A percentile compares a stretch with the other conserved stretches of the same genome.
Evolutionary conservation across 768 basidiomycete species (phyloP).

Genomic region (Serendipita vermifera): DNA sequence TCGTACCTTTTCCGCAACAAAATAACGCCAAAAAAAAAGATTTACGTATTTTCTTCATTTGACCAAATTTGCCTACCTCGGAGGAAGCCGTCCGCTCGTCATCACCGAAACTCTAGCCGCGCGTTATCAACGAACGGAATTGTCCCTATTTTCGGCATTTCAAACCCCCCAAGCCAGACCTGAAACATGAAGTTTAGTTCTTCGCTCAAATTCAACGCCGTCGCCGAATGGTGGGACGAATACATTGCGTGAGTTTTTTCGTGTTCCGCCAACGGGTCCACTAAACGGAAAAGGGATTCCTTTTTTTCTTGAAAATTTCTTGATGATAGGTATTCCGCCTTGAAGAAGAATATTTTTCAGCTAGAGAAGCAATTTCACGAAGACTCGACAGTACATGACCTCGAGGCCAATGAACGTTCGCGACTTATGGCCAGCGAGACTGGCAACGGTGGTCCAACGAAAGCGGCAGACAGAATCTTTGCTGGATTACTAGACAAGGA

Average conservation of each 20-base stretch:
- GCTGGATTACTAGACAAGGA: constrained; percentile 67
- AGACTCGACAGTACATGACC: constrained; percentile 32
- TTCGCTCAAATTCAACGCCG: constrained; percentile 81
- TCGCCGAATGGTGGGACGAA: constrained; percentile 85
- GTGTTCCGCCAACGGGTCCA: neutral
- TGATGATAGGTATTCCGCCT: constrained; percentile 54
- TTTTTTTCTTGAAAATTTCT: neutral
- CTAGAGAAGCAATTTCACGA: constrained; percentile 60
- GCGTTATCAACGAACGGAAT: too few species aligned
- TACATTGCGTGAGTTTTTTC: constrained; percentile 62
- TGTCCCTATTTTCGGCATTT: too few species aligned
- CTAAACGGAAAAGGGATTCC: too few species aligned
- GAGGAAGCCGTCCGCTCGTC: too few species aligned
- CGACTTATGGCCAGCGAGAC: constrained; percentile 37
- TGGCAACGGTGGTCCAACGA: constrained; percentile 9
- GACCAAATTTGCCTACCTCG: too few species aligned
- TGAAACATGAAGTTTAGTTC: constrained; percentile 22
- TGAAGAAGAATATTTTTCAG: constrained; percentile 78
- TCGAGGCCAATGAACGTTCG: constrained; percentile 52
- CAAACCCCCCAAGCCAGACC: too few species aligned
- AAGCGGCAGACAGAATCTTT: constrained; percentile 48
- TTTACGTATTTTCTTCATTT: too few species aligned
- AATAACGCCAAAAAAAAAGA: too few species aligned
- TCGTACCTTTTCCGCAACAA: too few species aligned
- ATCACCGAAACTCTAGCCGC: too few species aligned